Evolutionary conservation across 345 rosid species (phyloP).

Genomic region (Eutrema japonicum): DNA sequence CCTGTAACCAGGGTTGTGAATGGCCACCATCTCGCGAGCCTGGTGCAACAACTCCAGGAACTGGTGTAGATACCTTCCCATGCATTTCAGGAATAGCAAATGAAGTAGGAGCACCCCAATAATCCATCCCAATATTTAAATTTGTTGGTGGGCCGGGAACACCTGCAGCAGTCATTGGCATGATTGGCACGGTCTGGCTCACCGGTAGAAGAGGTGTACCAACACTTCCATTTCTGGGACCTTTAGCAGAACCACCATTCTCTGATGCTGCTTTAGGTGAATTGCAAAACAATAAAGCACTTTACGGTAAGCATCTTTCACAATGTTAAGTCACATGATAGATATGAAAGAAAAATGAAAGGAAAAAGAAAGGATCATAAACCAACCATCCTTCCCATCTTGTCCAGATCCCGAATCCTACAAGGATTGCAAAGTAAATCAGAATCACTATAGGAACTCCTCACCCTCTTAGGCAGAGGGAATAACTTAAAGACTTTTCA

Average conservation of each 20-base stretch:
- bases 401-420: constrained; percentile 78
- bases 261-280: constrained; percentile 69
- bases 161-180: constrained; percentile 69
- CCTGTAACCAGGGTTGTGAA: constrained; percentile 90
- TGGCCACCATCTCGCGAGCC: constrained; percentile 74
- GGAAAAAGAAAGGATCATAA: constrained; percentile 20
- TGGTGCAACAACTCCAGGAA: constrained; percentile 63
- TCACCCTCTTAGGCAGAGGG: background rate
- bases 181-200: constrained; percentile 57
- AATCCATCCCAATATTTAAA: constrained; percentile 98
- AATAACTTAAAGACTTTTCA: background rate
- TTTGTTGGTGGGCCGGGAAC: constrained; percentile 88
- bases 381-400: constrained; percentile 72
- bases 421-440: constrained; percentile 24
- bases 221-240: constrained; percentile 69
- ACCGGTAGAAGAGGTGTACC: constrained; percentile 52
- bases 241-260: constrained; percentile 72
- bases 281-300: constrained; percentile 38
- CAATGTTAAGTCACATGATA: constrained; percentile 15
- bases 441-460: constrained; percentile 5
- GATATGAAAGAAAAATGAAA: background rate
- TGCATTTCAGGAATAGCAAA: constrained; percentile 62
- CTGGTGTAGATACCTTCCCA: constrained; percentile 74
- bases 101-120: constrained; percentile 86
- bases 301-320: constrained; percentile 30